Evolutionary conservation across 2,329 filamentous ascomycete genomes (phyloP), one percentile per base, ranked within the genome.

Genomic region (Penicillium sp.): DNA sequence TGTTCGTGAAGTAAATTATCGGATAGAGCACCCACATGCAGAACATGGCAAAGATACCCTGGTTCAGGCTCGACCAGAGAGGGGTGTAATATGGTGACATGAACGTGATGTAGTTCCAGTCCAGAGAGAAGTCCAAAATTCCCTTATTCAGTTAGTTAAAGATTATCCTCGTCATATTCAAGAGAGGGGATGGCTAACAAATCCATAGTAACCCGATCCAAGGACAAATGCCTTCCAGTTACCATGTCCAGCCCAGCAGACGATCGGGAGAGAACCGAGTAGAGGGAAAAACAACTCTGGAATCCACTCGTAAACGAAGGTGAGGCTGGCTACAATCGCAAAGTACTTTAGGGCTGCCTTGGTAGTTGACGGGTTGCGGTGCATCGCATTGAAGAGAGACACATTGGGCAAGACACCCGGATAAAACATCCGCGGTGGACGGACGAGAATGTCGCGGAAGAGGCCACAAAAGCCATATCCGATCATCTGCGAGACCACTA

Each of bases 91-190:
- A 35, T 21, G 48, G 48, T 4, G 3, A 35, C 48, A 30, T 20
- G 28, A 51, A 51, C 20, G 48, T 5, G 48, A 51, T 38, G 33
- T 51, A 51, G 48, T 51, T 51, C 48, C 48, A 51, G 16, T 51
- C 48, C 12, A 51, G 30, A 38, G 48, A 51, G n/a, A 51, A 51
- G 48, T 51, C 33, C 18, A 51, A 28, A 5, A 51, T 30, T 21
- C 46, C 46, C 46, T 33, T 12, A 18, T 42, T 42, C 40, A 21
- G n/a, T 42, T 42, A 42, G 40, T 42, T 42, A 11, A 38, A 42
- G n/a, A 21, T 21, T 42, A 9, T 42, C 8, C 11, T n/a, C 14
- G 5, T 28, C 16, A n/a, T n/a, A 26, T 2, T 14, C 1, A 33
- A 11, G 21, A 28, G 14, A 18, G 14, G 23, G 23, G 18, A 42